Evolutionary conservation across 2,329 filamentous ascomycete species (phyloP).

Genomic region (Tolypocladium ovalisporum): DNA sequence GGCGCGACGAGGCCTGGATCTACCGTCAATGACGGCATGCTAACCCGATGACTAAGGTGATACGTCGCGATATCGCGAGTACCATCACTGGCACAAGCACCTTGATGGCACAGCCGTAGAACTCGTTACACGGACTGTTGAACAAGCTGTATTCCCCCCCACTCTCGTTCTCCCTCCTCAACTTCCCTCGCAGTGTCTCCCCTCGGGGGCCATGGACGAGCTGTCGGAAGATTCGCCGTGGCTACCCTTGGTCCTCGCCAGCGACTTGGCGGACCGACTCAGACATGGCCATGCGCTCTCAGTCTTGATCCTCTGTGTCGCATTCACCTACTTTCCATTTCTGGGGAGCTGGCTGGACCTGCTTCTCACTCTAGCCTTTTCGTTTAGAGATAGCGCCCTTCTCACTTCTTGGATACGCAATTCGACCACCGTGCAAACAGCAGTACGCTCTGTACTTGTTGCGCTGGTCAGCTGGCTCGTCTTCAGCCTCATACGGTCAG

Average conservation of each 20-base stretch:
- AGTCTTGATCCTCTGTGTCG: background rate
- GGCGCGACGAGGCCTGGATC: background rate
- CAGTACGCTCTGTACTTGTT: no score
- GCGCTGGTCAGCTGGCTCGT: background rate
- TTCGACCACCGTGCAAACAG: background rate
- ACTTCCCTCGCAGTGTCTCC: background rate
- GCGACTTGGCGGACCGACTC: constrained; percentile 10
- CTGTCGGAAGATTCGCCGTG: constrained; percentile 13
- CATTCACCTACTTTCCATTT: constrained; percentile 9
- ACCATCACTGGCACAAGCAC: constrained; percentile 7
- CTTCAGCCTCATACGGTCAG: background rate
- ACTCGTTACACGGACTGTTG: background rate
- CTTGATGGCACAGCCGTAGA: constrained; percentile 15
- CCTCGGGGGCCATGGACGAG: constrained; percentile 14
- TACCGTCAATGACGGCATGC: background rate
- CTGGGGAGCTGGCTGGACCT: constrained; percentile 12
- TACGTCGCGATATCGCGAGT: background rate
- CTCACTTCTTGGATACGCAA: background rate
- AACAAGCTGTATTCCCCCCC: background rate
- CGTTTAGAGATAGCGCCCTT: background rate
- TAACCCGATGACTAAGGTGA: background rate
- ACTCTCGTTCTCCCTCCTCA: constrained; percentile 3
- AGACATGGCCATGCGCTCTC: background rate
- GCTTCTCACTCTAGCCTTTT: constrained; percentile 1
- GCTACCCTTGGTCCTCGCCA: constrained; percentile 7